These are phyloP conservation scores for Myriangium duriaei DNA, from an alignment of 2,329 filamentous ascomycete species.

Conservation along the genomic window DNA sequence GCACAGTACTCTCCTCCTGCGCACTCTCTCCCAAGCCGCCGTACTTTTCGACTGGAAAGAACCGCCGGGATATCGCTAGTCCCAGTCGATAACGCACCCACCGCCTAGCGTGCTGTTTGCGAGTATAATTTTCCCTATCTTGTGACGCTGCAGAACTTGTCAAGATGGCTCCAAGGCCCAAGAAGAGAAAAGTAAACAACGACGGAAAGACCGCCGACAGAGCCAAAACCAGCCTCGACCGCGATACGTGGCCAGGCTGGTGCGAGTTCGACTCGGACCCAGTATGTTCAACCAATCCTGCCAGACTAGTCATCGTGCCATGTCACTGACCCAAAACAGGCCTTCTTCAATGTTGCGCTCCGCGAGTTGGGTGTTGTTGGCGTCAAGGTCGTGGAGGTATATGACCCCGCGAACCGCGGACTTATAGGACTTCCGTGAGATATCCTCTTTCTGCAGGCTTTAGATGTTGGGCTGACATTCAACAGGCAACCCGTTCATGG, in stretches of 20 bases:
- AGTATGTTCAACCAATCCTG: constrained; percentile 35
- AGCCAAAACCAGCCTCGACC: constrained; percentile 38
- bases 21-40: too few relatives aligned
- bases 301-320: neutral
- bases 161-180: constrained; percentile 13
- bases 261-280: constrained; percentile 84
- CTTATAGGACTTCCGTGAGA: too few relatives aligned
- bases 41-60: too few relatives aligned
- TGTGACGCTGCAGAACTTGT: too few relatives aligned
- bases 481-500: constrained; percentile 62
- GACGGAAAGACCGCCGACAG: constrained; percentile 28
- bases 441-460: too few relatives aligned
- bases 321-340: constrained; percentile 37
- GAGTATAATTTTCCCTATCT: too few relatives aligned
- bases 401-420: constrained; percentile 61
- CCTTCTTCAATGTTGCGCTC: constrained; percentile 76
- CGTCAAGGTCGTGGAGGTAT: constrained; percentile 64
- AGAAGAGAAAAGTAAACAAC: constrained; percentile 15
- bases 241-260: constrained; percentile 57
- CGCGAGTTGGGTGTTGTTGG: constrained; percentile 62
- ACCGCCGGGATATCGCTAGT: too few relatives aligned
- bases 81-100: too few relatives aligned
- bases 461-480: constrained; percentile 21
- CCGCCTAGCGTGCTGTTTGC: too few relatives aligned
- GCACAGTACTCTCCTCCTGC: too few relatives aligned